These are phyloP conservation scores for Yamadazyma sp. DNA, from an alignment of 805 yeast genomes.

Conservation along the genomic window DNA sequence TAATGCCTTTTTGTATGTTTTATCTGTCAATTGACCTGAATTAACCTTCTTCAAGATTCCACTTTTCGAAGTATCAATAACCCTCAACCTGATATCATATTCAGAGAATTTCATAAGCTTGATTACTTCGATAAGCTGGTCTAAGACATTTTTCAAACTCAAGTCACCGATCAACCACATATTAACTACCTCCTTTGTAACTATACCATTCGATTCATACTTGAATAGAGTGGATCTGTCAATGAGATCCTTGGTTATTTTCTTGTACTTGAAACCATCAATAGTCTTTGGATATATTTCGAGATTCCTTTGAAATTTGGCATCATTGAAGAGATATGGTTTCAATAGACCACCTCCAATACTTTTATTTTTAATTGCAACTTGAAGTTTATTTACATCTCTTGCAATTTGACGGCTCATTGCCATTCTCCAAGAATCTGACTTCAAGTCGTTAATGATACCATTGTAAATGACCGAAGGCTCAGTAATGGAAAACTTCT, in stretches of 20 bases:
- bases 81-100: slow-evolving; percentile 35
- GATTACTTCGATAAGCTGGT: slow-evolving; percentile 32
- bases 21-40: slow-evolving; percentile 3
- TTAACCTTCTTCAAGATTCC: slow-evolving; percentile 3
- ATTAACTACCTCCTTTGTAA: slow-evolving; percentile 2
- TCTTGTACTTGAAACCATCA: slow-evolving; percentile 29
- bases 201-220: slow-evolving; percentile 16
- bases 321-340: slow-evolving; percentile 40
- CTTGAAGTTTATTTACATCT: slow-evolving; percentile 45
- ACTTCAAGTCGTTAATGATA: slow-evolving; percentile 49
- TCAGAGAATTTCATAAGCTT: slow-evolving; percentile 19
- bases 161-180: slow-evolving; percentile 61
- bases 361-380: slow-evolving; percentile 22
- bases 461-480: slow-evolving; percentile 74
- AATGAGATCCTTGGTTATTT: slow-evolving; percentile 23
- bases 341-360: slow-evolving; percentile 26
- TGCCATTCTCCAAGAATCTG: slow-evolving; percentile 52
- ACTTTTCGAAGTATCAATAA: slow-evolving; percentile 24
- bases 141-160: slow-evolving; percentile 15
- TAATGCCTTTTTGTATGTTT: not conserved
- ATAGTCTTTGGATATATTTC: slow-evolving; percentile 34
- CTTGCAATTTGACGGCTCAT: slow-evolving; percentile 50
- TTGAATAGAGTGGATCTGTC: slow-evolving; percentile 21
- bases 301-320: slow-evolving; percentile 45
- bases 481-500: slow-evolving; percentile 32